phyloP scores from a whole-genome alignment of 148 eudicot genomes.

The Spergularia marina region DNA sequence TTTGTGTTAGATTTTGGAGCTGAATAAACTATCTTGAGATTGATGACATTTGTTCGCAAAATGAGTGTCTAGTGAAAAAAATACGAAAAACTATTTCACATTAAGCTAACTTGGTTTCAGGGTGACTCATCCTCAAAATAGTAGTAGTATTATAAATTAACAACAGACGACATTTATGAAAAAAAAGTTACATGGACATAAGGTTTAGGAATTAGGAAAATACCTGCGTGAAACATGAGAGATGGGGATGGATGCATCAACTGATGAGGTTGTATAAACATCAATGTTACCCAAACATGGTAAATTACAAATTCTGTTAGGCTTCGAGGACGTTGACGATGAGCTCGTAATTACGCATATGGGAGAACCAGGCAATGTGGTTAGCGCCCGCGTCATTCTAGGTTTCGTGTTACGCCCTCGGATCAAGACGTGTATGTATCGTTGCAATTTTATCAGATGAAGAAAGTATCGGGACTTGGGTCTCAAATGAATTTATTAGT shows the following conservation, averaged over 20 bases:
- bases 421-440: background rate
- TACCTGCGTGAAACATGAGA: constrained; percentile 39
- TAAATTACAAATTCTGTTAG: background rate
- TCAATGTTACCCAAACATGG: constrained; percentile 2
- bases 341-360: constrained; percentile 4
- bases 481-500: no score
- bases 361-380: constrained; percentile 9
- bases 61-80: no score
- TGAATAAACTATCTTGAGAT: no score
- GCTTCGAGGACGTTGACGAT: constrained; percentile 9
- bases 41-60: no score
- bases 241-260: constrained; percentile 3
- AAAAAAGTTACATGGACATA: background rate
- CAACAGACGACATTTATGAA: no score
- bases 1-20: no score
- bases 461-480: no score
- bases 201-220: background rate
- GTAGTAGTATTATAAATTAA: no score
- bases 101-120: no score
- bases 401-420: background rate
- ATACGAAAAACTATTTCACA: no score
- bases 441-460: background rate
- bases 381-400: constrained; percentile 21
- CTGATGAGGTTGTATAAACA: constrained; percentile 15
- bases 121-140: no score